A percentile compares a stretch with the other conserved stretches of the same genome.
phyloP scores from a whole-genome alignment of 2,329 filamentous ascomycete species.

The Aspergillus neotritici region DNA sequence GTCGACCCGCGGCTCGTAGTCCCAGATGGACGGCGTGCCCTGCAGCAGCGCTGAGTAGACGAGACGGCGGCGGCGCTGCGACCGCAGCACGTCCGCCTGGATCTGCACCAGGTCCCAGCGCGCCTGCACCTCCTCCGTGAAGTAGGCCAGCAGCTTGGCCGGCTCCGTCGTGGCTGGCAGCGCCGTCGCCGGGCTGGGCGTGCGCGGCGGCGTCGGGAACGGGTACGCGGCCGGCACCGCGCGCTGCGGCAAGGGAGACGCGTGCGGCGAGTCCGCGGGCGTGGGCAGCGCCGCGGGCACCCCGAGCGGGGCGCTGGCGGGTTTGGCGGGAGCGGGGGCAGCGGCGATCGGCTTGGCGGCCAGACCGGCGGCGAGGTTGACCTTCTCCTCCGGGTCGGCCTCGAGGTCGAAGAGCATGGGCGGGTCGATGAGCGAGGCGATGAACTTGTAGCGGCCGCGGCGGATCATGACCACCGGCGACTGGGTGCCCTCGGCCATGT shows the following conservation, averaged over 20 bases:
- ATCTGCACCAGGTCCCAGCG: slow-evolving; percentile 81
- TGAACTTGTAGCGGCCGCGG: slow-evolving; percentile 83
- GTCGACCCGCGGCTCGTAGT: slow-evolving; percentile 63
- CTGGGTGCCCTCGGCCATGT: slow-evolving; percentile 88
- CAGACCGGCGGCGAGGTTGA: slow-evolving; percentile 54
- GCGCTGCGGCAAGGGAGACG: slow-evolving; percentile 23
- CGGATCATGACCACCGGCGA: slow-evolving; percentile 92
- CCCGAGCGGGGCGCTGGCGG: slow-evolving; percentile 25
- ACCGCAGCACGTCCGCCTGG: slow-evolving; percentile 65
- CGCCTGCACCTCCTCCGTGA: slow-evolving; percentile 64
- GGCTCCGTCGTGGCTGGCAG: slow-evolving; percentile 31
- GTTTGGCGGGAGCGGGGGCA: slow-evolving; percentile 36
- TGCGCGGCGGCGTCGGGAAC: slow-evolving; percentile 35
- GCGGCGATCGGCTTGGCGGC: slow-evolving; percentile 28
- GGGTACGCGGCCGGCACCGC: slow-evolving; percentile 22
- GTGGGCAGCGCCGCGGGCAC: slow-evolving; percentile 26
- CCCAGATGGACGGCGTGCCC: slow-evolving; percentile 76
- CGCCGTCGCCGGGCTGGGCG: slow-evolving; percentile 32
- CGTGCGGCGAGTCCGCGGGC: slow-evolving; percentile 26
- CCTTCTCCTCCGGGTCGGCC: slow-evolving; percentile 68
- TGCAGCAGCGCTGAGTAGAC: slow-evolving; percentile 74
- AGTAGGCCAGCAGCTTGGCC: slow-evolving; percentile 53
- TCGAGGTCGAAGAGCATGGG: slow-evolving; percentile 78
- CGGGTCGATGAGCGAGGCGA: slow-evolving; percentile 76
- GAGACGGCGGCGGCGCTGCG: slow-evolving; percentile 71